A percentile compares a stretch with the other conserved stretches of the same genome.
These are phyloP conservation scores for Rhodotorula paludigena DNA, from an alignment of 768 basidiomycete genomes.

Conservation along the genomic window DNA sequence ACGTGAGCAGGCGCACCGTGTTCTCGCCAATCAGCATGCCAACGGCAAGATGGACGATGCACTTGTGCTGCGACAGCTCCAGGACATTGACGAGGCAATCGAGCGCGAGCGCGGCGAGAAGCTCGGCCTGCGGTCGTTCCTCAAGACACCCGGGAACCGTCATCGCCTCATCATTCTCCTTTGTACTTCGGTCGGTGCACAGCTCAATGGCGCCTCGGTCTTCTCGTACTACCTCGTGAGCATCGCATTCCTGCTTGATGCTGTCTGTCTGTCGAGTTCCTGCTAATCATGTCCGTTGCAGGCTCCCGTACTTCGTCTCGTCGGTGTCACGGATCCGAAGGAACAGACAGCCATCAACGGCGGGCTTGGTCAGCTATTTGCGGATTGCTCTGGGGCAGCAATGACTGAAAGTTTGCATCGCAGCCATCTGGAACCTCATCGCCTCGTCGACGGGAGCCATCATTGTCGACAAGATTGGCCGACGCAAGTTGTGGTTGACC, in stretches of 20 bases:
- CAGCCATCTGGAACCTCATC: too few species aligned
- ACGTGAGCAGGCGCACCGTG: conserved; percentile 62
- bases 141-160: conserved; percentile 26
- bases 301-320: conserved; percentile 39
- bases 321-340: conserved; percentile 43
- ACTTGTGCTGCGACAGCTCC: conserved; percentile 48
- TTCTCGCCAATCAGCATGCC: conserved; percentile 76
- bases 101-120: conserved; percentile 40
- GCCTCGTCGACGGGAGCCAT: conserved; percentile 35
- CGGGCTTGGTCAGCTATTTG: conserved; percentile 25
- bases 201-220: neutral
- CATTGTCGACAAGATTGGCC: conserved; percentile 44
- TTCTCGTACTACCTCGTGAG: conserved; percentile 45
- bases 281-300: too few species aligned
- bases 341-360: conserved; percentile 40
- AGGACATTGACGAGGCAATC: conserved; percentile 48
- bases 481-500: conserved; percentile 42
- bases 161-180: conserved; percentile 33
- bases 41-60: conserved; percentile 55
- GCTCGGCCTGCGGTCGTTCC: conserved; percentile 8
- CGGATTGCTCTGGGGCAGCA: neutral
- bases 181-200: too few species aligned
- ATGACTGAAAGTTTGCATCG: too few species aligned
- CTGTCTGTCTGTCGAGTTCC: too few species aligned
- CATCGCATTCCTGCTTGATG: too few species aligned